Percentiles rank a stretch among this genome's conserved stretches.
Conservation (phyloP, 257 asterid species). For the Gardenia jasminoides region DNA sequence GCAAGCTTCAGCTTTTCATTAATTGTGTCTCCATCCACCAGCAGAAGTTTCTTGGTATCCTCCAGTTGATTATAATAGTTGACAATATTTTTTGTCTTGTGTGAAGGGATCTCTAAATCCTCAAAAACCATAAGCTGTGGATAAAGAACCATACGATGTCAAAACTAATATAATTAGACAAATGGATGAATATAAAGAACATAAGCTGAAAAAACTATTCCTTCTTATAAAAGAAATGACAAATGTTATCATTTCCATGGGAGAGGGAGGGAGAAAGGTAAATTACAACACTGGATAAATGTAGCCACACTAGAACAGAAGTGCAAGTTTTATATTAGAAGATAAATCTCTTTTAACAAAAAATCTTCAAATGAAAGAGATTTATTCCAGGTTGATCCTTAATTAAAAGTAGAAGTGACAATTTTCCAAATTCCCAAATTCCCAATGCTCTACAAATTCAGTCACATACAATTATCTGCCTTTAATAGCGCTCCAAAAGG, state of each 20-base stretch:
- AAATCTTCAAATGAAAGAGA: background rate
- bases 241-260: background rate
- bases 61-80: conserved; percentile 66
- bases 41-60: conserved; percentile 66
- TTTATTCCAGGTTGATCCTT: background rate
- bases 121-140: conserved; percentile 83
- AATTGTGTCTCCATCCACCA: conserved; percentile 84
- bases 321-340: background rate
- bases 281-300: background rate
- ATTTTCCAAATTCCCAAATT: background rate
- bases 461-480: background rate
- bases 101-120: conserved; percentile 75
- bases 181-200: background rate
- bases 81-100: conserved; percentile 84
- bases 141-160: background rate
- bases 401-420: background rate
- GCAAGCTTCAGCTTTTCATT: conserved; percentile 76
- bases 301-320: background rate
- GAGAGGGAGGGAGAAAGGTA: background rate
- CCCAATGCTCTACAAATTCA: background rate
- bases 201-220: background rate
- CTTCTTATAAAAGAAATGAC: background rate
- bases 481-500: background rate
- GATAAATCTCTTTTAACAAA: background rate
- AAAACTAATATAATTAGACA: conserved; percentile 4